Conservation (phyloP, 2,329 filamentous ascomycete genomes). For the Graphium sp. region DNA sequence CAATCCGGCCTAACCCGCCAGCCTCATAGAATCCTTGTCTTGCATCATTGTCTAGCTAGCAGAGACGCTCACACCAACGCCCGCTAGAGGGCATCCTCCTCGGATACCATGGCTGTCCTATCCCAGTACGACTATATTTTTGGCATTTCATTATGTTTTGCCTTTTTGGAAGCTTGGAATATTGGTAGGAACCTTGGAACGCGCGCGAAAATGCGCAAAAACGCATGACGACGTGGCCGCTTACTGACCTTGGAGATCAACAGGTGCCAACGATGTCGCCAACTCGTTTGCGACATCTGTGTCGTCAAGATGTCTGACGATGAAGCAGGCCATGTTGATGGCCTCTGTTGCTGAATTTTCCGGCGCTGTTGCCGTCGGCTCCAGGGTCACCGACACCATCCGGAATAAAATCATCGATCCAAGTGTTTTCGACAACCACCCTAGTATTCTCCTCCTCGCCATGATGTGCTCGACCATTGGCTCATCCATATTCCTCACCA, state of each 20-base stretch:
- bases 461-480: constrained; percentile 37
- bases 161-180: constrained; percentile 41
- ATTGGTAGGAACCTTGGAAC: constrained; percentile 23
- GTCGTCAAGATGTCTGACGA: constrained; percentile 25
- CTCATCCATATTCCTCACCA: constrained; percentile 31
- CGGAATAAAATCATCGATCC: constrained; percentile 26
- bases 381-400: constrained; percentile 23
- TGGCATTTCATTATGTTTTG: constrained; percentile 35
- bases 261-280: constrained; percentile 31
- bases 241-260: background rate
- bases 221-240: background rate
- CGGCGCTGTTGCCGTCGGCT: constrained; percentile 21
- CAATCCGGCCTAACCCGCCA: background rate
- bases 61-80: too few species aligned
- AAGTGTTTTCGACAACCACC: constrained; percentile 21
- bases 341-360: constrained; percentile 24
- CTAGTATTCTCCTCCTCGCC: constrained; percentile 29
- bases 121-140: constrained; percentile 38
- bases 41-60: constrained; percentile 2
- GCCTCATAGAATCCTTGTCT: background rate
- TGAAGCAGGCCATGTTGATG: constrained; percentile 26
- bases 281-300: constrained; percentile 29
- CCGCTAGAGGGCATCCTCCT: background rate
- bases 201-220: background rate
- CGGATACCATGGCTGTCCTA: constrained; percentile 16